These are phyloP conservation scores for Cephalotrichum gorgonifer DNA, from an alignment of 2,329 filamentous ascomycete species.

Conservation along the genomic window DNA sequence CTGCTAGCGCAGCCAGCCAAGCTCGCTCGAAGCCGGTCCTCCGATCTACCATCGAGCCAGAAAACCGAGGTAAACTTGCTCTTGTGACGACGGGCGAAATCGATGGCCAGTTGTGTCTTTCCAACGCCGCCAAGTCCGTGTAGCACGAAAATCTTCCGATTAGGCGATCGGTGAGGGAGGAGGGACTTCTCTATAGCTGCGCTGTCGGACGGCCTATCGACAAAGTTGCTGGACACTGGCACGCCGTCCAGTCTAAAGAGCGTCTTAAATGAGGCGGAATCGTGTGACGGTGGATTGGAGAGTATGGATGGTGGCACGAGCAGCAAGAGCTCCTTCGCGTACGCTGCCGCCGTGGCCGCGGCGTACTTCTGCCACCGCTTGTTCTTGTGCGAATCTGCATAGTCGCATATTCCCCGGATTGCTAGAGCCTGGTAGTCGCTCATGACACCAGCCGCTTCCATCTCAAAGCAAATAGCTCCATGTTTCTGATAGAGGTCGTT, in stretches of 20 bases:
- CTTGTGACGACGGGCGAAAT: background rate
- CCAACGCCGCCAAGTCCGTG: conserved; percentile 5
- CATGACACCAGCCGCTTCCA: no score
- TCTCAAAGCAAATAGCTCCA: no score
- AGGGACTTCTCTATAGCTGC: conserved; percentile 11
- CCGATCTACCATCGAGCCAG: conserved; percentile 20
- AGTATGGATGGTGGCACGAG: no score
- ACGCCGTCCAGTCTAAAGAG: conserved; percentile 10
- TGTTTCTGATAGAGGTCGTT: no score
- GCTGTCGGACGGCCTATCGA: conserved; percentile 9
- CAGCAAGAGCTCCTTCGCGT: conserved; percentile 11
- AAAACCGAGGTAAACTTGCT: conserved; percentile 17
- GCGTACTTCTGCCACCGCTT: no score
- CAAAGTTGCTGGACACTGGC: conserved; percentile 12
- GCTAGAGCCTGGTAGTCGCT: no score
- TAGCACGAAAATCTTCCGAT: background rate
- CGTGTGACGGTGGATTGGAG: no score
- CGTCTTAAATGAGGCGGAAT: conserved; percentile 9
- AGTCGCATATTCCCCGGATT: no score
- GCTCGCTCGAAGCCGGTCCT: conserved; percentile 17
- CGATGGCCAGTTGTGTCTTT: conserved; percentile 6
- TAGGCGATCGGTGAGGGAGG: conserved; percentile 6
- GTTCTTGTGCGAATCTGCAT: no score
- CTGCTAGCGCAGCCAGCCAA: conserved; percentile 12
- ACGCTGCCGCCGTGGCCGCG: no score